Evolutionary conservation across 768 basidiomycete genomes (phyloP), one percentile per base, ranked within the genome.

Genomic region (Lentinula edodes): DNA sequence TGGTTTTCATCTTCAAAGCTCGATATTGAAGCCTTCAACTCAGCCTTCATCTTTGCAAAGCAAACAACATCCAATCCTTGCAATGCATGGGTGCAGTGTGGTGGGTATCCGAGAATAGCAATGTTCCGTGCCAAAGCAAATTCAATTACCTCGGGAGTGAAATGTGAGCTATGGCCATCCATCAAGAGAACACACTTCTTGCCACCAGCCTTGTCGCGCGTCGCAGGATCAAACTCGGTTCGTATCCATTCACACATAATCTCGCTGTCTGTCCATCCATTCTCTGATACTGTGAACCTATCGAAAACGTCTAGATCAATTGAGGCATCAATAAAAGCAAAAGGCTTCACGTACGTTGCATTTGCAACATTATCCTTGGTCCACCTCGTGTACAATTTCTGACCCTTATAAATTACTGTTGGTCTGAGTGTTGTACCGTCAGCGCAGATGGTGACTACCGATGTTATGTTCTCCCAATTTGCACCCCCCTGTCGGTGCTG

Each of bases 21-120:
- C 7, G 66, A 32, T 15, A 73, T 66, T 56, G 64, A 68, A 39
- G 66, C 23, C 36, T 70, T 68, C 65, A 64, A 69, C 63, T 18
- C 48, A 9, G 61, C 58, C 65, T 80, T 81, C 73, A 80, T 72
- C 57, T 56, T 67, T 28, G 69, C 73, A 65, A 80, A 80, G 61
- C 76, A 77, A 1, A 76, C 75, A 20, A 80, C 76, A 66, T 80
- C 76, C 20, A 81, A 74, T 8, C 77, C 76, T 64, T 81, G 78
- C 5, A 77, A 66, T 0, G 70, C 71, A 68, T 80, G 74, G 0
- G 73, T 78, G 62, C 74, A 76, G 52, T 78, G 76, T 12, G 74
- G 67, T 60, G 73, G 79, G 63, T 79, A 80, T 2, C 70, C 72
- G 15, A 76, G 63, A 12, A 80, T 58, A 3, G 62, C 45, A 54